phyloP scores from a whole-genome alignment of 805 yeast genomes.

The Isabelozyma heimii region DNA sequence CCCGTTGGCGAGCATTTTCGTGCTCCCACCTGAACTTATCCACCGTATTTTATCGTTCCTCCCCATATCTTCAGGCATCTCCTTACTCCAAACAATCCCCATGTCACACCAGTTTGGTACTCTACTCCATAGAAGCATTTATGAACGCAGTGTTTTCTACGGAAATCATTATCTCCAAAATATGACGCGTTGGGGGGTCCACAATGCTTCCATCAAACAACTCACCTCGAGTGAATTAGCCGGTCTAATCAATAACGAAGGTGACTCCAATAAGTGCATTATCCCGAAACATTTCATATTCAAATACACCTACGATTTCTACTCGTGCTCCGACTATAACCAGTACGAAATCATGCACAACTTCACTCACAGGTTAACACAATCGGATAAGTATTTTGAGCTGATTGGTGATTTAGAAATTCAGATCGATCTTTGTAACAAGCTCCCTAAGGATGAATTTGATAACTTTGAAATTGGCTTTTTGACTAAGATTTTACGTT shows the following conservation, averaged over 20 bases:
- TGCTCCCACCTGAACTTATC: conserved; percentile 10
- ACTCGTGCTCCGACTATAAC: conserved; percentile 4
- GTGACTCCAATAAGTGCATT: background rate
- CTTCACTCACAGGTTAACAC: conserved; percentile 1
- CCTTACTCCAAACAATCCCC: background rate
- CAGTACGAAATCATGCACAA: conserved; percentile 2
- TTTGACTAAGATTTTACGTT: conserved; percentile 3
- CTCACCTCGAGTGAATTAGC: background rate
- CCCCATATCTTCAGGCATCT: conserved; percentile 6
- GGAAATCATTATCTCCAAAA: conserved; percentile 1
- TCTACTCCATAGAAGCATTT: conserved; percentile 6
- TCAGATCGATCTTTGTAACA: conserved; percentile 10
- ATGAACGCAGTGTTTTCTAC: conserved; percentile 8
- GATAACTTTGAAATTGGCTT: conserved; percentile 3
- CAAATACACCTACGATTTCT: conserved; percentile 5
- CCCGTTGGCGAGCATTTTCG: background rate
- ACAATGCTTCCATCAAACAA: conserved; percentile 6
- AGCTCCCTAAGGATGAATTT: background rate
- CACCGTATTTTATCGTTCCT: conserved; percentile 7
- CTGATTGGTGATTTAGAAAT: conserved; percentile 6
- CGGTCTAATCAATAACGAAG: background rate
- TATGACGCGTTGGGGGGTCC: conserved; percentile 1
- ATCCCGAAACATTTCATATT: conserved; percentile 10
- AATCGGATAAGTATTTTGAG: conserved; percentile 4
- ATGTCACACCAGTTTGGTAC: background rate